Conservation (phyloP, 805 yeast species). For the Candida ascalaphidarum region DNA sequence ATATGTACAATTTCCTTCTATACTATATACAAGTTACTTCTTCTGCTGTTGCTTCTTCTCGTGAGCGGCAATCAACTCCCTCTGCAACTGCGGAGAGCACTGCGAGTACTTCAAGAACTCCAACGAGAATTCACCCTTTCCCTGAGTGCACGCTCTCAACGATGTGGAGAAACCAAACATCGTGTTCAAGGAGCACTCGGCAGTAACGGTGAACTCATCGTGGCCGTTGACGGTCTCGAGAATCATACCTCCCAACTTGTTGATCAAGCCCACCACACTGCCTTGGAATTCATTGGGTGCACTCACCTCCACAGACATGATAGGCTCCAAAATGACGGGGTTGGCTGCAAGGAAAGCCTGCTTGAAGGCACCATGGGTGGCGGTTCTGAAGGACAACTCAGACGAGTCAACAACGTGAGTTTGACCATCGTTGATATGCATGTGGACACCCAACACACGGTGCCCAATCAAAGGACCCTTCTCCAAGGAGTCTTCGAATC, state of each 20-base stretch:
- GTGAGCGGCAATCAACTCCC: conserved; percentile 78
- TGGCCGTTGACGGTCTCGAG: conserved; percentile 89
- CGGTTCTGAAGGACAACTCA: conserved; percentile 90
- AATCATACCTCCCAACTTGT: conserved; percentile 87
- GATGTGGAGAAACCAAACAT: conserved; percentile 96
- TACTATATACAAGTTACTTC: too few species aligned
- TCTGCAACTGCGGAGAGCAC: conserved; percentile 84
- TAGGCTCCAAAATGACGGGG: conserved; percentile 92
- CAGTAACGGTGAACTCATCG: conserved; percentile 88
- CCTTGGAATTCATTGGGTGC: conserved; percentile 98
- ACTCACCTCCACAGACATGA: conserved; percentile 86
- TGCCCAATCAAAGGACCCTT: conserved; percentile 97
- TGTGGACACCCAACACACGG: conserved; percentile 82
- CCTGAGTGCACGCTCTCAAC: conserved; percentile 94
- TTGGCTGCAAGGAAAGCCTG: conserved; percentile 78
- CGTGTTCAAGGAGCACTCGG: conserved; percentile 94
- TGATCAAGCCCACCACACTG: conserved; percentile 78
- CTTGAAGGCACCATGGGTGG: conserved; percentile 85
- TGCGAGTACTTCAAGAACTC: conserved; percentile 93
- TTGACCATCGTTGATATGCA: conserved; percentile 95
- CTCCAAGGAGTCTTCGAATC: conserved; percentile 89
- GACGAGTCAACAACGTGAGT: conserved; percentile 96
- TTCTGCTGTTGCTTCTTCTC: conserved; percentile 20
- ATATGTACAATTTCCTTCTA: too few species aligned
- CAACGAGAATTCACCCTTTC: conserved; percentile 95